Conservation (phyloP, 805 yeast species). For the Candida boidinii region DNA sequence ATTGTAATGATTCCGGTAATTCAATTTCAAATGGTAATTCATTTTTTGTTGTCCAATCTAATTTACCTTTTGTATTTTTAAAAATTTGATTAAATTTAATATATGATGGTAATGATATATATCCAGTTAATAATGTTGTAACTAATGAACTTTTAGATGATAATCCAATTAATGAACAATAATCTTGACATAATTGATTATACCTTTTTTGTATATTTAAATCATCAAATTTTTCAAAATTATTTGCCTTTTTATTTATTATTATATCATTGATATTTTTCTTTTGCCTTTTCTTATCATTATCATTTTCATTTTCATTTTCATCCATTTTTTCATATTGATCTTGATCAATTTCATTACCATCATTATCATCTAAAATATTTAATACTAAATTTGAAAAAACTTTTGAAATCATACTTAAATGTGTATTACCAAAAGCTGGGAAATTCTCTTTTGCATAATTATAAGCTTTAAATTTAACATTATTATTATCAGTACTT, state of each 20-base stretch:
- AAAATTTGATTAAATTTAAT: conserved; percentile 36
- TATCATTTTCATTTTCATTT: not conserved
- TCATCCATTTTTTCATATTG: not conserved
- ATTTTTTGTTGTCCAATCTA: conserved; percentile 48
- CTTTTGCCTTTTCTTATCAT: not conserved
- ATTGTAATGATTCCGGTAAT: conserved; percentile 43
- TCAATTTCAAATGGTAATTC: conserved; percentile 58
- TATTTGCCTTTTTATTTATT: conserved; percentile 5
- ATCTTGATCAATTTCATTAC: not conserved
- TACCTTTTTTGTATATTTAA: conserved; percentile 6
- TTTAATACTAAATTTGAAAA: conserved; percentile 22
- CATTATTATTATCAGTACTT: no score
- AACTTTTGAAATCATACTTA: conserved; percentile 34
- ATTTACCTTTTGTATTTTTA: conserved; percentile 24
- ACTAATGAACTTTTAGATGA: conserved; percentile 46
- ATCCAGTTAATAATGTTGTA: conserved; percentile 41
- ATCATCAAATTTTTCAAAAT: conserved; percentile 6
- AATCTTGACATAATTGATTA: conserved; percentile 33
- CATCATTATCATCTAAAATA: not conserved
- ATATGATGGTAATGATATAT: conserved; percentile 43
- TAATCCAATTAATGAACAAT: conserved; percentile 38
- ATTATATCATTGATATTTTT: not conserved
- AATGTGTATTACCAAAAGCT: conserved; percentile 29
- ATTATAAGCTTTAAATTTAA: conserved; percentile 27
- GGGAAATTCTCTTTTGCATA: conserved; percentile 36